Base-by-base conservation (phyloP, 2,329 filamentous ascomycete species). In the Trichothecium sympodiale region DNA sequence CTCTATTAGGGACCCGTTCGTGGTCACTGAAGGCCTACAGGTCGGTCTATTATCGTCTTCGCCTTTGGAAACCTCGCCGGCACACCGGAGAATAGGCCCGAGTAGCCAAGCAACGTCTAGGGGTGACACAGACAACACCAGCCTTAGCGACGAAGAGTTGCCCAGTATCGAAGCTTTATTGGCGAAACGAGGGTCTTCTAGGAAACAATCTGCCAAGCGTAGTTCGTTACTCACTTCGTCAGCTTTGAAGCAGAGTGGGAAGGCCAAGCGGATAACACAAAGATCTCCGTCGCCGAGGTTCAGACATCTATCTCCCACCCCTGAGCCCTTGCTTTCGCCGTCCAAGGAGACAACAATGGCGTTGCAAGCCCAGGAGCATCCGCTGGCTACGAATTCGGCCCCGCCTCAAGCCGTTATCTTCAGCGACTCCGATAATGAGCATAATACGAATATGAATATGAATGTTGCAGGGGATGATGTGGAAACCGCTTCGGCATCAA, bases 41-140 rank as follows among this genome's bases (percentile, higher is more conserved):
- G 9, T 34, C 8, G 16, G 23, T 31, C 38, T 48, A 17, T 43
- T 43, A 13, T 54, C 53, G 13, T 51, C 51, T 8, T 58, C 54
- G 6, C 51, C 52, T 1, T 45, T 42, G 4, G 50, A 50, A 32
- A 53, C 48, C 3, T 53, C 53, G 4, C 48, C 51, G 4, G 37
- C 43, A 34, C 39, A 43, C 13, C 38, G 48, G 8, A 47, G 38
- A 17, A 47, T 42, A 15, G 46, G 43, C 3, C 43, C 43, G 5
- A 61, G 55, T 39, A 64, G 56, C 26, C 56, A 54, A 32, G 39
- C 46, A 10, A 60, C 55, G 38, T 57, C 55, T 12, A 44, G 41
- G n/a, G 49, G 39, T 4, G 53, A 59, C 3, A 62, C 57, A 2
- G 56, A 62, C 17, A 48, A 47, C 26, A 62, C 59, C 4, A 61